These are phyloP conservation scores for Boletus sp. DNA, from an alignment of 768 basidiomycete genomes.

Conservation along the genomic window DNA sequence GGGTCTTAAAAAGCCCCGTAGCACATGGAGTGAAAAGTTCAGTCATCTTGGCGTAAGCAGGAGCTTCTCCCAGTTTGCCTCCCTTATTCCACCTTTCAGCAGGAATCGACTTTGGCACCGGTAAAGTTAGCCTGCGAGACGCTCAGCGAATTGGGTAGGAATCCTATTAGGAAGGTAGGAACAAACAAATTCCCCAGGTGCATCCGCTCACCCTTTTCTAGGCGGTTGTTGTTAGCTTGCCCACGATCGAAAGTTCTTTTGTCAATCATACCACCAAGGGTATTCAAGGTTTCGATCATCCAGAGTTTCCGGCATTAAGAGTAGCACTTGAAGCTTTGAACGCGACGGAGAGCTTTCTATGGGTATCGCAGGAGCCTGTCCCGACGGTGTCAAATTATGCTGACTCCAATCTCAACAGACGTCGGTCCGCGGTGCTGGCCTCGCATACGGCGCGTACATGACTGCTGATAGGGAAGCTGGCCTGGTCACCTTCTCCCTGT, in stretches of 20 bases:
- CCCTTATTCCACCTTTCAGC: constrained; percentile 1
- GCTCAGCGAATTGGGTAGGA: constrained; percentile 69
- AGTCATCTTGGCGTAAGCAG: constrained; percentile 51
- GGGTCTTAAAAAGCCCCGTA: constrained; percentile 63
- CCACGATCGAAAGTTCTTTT: constrained; percentile 93
- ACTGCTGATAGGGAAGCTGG: constrained; percentile 76
- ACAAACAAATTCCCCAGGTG: not conserved
- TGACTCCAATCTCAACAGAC: constrained; percentile 44
- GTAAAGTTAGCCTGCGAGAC: constrained; percentile 65
- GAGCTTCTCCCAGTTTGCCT: constrained; percentile 11
- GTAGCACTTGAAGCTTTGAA: constrained; percentile 87
- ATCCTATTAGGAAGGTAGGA: constrained; percentile 66
- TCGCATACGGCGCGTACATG: constrained; percentile 90
- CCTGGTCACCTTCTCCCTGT: constrained; percentile 69
- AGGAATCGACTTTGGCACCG: constrained; percentile 58
- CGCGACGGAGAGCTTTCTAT: constrained; percentile 91
- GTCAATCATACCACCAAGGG: constrained; percentile 74
- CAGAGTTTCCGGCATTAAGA: constrained; percentile 79
- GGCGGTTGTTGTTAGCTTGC: constrained; percentile 84
- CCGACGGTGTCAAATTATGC: not conserved
- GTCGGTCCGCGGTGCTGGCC: constrained; percentile 88
- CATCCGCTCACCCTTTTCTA: constrained; percentile 27
- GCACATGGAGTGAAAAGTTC: constrained; percentile 74
- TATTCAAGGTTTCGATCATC: constrained; percentile 75
- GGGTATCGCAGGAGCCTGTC: constrained; percentile 48